Evolutionary conservation across 83 land plant genomes (phyloP), one percentile per base, ranked within the genome.

Genomic region (Picea abies): DNA sequence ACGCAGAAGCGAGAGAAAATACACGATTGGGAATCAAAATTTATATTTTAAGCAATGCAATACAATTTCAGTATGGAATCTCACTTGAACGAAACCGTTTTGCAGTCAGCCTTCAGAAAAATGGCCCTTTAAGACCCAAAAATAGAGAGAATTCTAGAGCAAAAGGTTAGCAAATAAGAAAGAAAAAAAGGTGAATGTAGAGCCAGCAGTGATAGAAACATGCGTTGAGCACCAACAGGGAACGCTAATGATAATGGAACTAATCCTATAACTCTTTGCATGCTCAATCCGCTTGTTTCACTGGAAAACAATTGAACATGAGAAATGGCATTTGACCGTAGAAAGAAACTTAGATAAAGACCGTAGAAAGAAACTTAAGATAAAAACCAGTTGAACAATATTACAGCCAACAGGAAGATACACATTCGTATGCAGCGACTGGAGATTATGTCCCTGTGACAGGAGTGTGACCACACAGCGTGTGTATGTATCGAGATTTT

Each of bases 131-230:
- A 41, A 44, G 76, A 44, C 76, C 17, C 58, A 52, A 72, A n/a
- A 72, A 39, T 72, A 44, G 14, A 39, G 58, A 44, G 52, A 72
- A 72, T 72, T 14, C 76, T 72, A 41, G n/a, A 32, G 76, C 49
- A 72, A 14, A 69, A 69, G 15, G 73, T 35, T 1, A 35, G 44
- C 20, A 69, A 29, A 35, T 32, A 69, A 39, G 39, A 69, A 35
- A 69, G 20, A 16, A 35, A 15, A 35, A 1, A 69, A 69, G 4
- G 17, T 29, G 39, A 4, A 69, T 69, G 39, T 6, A 15, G 39
- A 69, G 44, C 7, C n/a, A 69, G 8, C 9, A 35, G 15, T 52
- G 15, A 35, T 16, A 69, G 22, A 69, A 69, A 20, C 47, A 35
- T 35, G 73, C 73, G 39, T 19, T 17, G 20, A 32, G 58, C 58